Conservation (phyloP, 2,329 filamentous ascomycete species). For the Trichophyton mentagrophytes region DNA sequence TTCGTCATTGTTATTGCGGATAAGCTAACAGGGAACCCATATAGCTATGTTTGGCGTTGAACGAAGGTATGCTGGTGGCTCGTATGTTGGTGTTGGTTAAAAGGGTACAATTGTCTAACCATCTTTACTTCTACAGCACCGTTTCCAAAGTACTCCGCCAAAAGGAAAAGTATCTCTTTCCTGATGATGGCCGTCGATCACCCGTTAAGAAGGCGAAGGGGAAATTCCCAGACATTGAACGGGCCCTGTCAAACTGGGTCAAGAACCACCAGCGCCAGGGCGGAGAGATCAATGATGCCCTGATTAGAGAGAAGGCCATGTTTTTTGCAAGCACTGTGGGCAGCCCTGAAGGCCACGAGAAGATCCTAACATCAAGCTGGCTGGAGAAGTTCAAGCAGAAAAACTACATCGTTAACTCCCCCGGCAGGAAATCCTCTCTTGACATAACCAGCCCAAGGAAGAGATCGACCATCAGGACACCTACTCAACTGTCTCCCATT, state of each 20-base stretch:
- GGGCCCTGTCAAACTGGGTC: slow-evolving; percentile 77
- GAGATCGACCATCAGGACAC: slow-evolving; percentile 45
- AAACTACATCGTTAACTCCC: slow-evolving; percentile 49
- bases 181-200: slow-evolving; percentile 64
- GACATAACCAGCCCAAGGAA: slow-evolving; percentile 30
- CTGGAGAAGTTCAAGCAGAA: slow-evolving; percentile 93
- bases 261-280: slow-evolving; percentile 69
- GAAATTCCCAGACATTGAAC: slow-evolving; percentile 82
- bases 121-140: slow-evolving; percentile 48
- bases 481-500: slow-evolving; percentile 55
- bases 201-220: slow-evolving; percentile 72
- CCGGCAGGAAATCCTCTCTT: slow-evolving; percentile 41
- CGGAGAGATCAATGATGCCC: slow-evolving; percentile 59
- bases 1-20: neutral
- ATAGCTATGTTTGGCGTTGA: slow-evolving; percentile 84
- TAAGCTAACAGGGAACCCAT: slow-evolving; percentile 6
- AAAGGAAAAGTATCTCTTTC: slow-evolving; percentile 84
- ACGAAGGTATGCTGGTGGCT: slow-evolving; percentile 57
- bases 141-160: slow-evolving; percentile 96
- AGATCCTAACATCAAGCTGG: slow-evolving; percentile 63
- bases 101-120: slow-evolving; percentile 6
- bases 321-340: slow-evolving; percentile 66
- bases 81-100: slow-evolving; percentile 3
- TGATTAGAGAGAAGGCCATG: slow-evolving; percentile 70
- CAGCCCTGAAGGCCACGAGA: slow-evolving; percentile 57